Percentiles rank a stretch among this genome's conserved stretches.
Evolutionary conservation across 1,139 yeast species (phyloP).

Genomic region (Candida sojae): DNA sequence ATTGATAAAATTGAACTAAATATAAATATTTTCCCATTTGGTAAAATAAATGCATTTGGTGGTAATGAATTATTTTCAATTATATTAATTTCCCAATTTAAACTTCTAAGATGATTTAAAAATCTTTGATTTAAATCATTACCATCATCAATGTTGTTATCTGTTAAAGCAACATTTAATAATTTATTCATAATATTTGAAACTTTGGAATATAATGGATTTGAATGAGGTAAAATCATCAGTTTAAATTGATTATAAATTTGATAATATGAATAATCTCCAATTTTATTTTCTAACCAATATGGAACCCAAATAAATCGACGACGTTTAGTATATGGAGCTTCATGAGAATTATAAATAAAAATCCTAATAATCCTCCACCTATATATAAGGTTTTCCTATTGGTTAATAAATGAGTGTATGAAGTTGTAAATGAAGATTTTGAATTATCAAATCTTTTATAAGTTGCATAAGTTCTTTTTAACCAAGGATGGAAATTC

Average conservation of each 20-base stretch:
- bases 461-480: conserved; percentile 20
- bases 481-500: background rate
- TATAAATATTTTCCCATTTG: conserved; percentile 94
- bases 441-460: conserved; percentile 21
- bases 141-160: conserved; percentile 20
- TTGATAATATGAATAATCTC: conserved; percentile 66
- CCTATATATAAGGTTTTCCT: conserved; percentile 22
- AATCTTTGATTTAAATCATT: conserved; percentile 27
- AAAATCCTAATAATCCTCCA: conserved; percentile 40
- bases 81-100: conserved; percentile 83
- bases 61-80: conserved; percentile 64
- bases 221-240: conserved; percentile 50
- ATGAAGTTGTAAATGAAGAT: conserved; percentile 9
- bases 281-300: conserved; percentile 66
- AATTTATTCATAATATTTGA: conserved; percentile 61
- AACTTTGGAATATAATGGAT: conserved; percentile 60
- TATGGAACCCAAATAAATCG: conserved; percentile 76
- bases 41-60: conserved; percentile 95
- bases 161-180: conserved; percentile 54
- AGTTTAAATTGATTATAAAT: conserved; percentile 51
- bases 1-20: conserved; percentile 78
- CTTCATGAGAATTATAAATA: conserved; percentile 67
- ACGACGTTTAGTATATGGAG: conserved; percentile 77
- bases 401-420: conserved; percentile 16
- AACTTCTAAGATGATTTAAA: conserved; percentile 32